phyloP scores from a whole-genome alignment of 176 grass and related monocot species.

The Thalia dealbata region DNA sequence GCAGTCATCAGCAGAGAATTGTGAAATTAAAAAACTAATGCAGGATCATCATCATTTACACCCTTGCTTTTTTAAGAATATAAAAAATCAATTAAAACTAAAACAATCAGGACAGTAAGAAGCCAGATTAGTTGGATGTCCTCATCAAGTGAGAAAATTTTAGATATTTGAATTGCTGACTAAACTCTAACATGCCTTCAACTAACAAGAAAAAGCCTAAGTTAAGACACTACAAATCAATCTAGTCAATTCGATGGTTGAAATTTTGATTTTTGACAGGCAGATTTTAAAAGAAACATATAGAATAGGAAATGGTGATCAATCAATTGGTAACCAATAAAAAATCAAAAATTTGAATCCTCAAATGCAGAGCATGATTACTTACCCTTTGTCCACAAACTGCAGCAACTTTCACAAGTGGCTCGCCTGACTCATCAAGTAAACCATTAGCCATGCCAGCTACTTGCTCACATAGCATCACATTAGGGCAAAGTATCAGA shows the following conservation, averaged over 20 bases:
- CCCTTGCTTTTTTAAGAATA: neutral
- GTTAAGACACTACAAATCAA: neutral
- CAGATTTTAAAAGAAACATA: neutral
- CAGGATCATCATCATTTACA: neutral
- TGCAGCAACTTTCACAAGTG: conserved; percentile 54
- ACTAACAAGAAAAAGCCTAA: neutral
- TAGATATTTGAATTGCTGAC: neutral
- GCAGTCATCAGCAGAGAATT: conserved; percentile 19
- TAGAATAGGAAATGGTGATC: neutral
- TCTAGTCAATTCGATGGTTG: neutral
- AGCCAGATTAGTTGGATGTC: neutral
- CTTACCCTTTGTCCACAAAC: conserved; percentile 83
- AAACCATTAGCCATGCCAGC: conserved; percentile 69
- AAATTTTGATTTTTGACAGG: neutral
- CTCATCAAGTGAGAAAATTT: neutral
- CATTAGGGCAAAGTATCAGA: conserved; percentile 85
- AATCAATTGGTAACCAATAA: neutral
- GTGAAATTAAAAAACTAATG: conserved; percentile 3
- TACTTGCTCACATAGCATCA: conserved; percentile 93
- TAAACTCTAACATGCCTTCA: neutral
- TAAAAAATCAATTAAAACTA: neutral
- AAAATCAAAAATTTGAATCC: neutral
- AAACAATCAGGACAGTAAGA: neutral
- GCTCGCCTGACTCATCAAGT: conserved; percentile 53
- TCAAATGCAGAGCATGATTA: conserved; percentile 3